Evolutionary conservation across 2,329 filamentous ascomycete genomes (phyloP).

Genomic region (Aspergillus glaucus): DNA sequence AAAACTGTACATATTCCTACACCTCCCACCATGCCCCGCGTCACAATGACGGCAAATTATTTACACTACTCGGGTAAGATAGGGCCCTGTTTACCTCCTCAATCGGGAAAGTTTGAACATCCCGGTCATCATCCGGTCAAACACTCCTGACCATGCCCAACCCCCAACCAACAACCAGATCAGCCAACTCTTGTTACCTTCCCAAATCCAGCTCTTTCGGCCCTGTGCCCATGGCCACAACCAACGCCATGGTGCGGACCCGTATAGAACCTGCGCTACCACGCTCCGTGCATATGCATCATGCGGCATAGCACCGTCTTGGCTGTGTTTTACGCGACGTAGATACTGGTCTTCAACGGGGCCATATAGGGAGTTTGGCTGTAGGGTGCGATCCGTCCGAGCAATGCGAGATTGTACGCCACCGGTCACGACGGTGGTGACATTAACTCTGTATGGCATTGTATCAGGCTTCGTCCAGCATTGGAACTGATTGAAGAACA

Average conservation of each 20-base stretch:
- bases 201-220: conserved; percentile 39
- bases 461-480: not conserved
- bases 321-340: conserved; percentile 47
- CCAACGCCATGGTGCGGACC: conserved; percentile 41
- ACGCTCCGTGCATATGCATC: conserved; percentile 51
- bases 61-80: conserved; percentile 6
- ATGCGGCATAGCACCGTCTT: conserved; percentile 48
- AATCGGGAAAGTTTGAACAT: conserved; percentile 49
- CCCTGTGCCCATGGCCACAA: conserved; percentile 43
- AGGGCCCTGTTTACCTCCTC: conserved; percentile 10
- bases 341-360: conserved; percentile 49
- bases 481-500: not conserved
- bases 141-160: conserved; percentile 37
- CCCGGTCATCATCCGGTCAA: conserved; percentile 41
- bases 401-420: conserved; percentile 56
- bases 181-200: conserved; percentile 47
- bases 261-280: conserved; percentile 47
- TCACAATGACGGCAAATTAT: conserved; percentile 11
- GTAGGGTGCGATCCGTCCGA: conserved; percentile 44
- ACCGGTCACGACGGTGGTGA: conserved; percentile 53
- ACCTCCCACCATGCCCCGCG: not conserved
- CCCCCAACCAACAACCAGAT: conserved; percentile 47
- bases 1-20: not conserved
- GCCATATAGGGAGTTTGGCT: conserved; percentile 45
- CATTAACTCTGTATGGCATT: conserved; percentile 35